Evolutionary conservation across 2,329 filamentous ascomycete species (phyloP).

Genomic region (Sclerotiophoma versabilis): DNA sequence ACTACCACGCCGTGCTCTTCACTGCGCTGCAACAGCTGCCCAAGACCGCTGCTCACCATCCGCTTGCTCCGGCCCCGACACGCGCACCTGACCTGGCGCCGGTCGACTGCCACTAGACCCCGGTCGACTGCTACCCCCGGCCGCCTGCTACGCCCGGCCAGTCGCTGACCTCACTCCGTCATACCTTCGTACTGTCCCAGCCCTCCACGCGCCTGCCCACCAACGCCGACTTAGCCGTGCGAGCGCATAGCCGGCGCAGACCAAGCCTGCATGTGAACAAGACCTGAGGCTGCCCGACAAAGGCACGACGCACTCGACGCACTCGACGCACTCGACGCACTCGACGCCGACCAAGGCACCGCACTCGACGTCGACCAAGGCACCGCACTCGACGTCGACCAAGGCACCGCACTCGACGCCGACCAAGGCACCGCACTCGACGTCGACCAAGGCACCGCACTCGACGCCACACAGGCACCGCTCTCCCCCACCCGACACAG

Average conservation of each 20-base stretch:
- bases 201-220: background rate
- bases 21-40: background rate
- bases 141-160: background rate
- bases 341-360: too few species aligned
- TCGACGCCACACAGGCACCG: too few species aligned
- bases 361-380: too few species aligned
- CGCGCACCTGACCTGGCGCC: constrained; percentile 8
- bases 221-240: constrained; percentile 3
- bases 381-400: too few species aligned
- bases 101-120: too few species aligned
- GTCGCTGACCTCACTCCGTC: constrained; percentile 4
- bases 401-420: too few species aligned
- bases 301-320: background rate
- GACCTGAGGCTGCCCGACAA: background rate
- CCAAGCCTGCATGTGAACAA: constrained; percentile 6
- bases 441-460: too few species aligned
- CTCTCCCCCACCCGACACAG: constrained; percentile 1
- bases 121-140: background rate
- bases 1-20: background rate
- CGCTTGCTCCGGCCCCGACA: constrained; percentile 2
- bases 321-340: too few species aligned
- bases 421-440: too few species aligned
- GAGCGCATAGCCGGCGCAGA: background rate
- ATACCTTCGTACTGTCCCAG: background rate
- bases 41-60: too few species aligned